Evolutionary conservation across 768 basidiomycete species (phyloP).

Genomic region (Tulasnella sp.): DNA sequence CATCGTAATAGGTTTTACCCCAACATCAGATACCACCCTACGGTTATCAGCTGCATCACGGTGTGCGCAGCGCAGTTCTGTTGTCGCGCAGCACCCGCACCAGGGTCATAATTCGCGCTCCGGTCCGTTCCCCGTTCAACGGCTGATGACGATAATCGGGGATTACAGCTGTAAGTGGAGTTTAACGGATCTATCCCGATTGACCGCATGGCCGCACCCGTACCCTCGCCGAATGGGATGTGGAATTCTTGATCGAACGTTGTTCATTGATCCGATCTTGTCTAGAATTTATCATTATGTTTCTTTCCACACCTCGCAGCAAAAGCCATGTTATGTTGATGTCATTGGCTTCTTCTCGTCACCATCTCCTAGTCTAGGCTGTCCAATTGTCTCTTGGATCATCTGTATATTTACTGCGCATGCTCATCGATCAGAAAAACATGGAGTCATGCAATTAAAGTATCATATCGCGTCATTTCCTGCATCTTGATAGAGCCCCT

Average conservation of each 20-base stretch:
- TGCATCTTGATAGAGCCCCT: no score
- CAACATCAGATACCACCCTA: not conserved
- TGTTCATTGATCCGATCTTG: not conserved
- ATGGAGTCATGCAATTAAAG: no score
- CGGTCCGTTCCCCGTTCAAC: not conserved
- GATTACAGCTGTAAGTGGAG: slow-evolving; percentile 15
- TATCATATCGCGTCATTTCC: no score
- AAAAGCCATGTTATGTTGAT: no score
- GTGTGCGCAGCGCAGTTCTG: not conserved
- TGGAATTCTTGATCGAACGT: not conserved
- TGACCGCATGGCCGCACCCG: not conserved
- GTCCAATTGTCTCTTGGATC: no score
- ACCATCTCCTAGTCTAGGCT: no score
- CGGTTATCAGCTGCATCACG: not conserved
- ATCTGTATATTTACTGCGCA: no score
- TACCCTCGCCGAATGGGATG: not conserved
- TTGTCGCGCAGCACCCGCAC: not conserved
- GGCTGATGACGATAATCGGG: not conserved
- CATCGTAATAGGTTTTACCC: not conserved
- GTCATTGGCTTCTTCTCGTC: no score
- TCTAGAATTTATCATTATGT: not conserved
- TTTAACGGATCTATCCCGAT: slow-evolving; percentile 14
- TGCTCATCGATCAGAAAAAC: no score
- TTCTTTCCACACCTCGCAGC: no score
- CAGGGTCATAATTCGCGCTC: not conserved